These are phyloP conservation scores for Eucalyptus regnans DNA, from an alignment of 345 rosid species.

Conservation along the genomic window DNA sequence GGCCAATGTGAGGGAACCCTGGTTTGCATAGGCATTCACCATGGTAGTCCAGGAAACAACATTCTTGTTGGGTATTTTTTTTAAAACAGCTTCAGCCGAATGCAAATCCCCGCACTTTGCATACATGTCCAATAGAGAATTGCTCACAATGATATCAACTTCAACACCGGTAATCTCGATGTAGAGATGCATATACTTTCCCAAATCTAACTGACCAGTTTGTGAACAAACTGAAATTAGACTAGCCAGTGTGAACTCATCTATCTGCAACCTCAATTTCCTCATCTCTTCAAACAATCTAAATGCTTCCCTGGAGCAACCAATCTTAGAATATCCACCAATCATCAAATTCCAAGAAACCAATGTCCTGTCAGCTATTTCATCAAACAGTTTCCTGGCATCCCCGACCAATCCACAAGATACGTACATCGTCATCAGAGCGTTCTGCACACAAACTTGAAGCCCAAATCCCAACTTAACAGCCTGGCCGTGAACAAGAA, in stretches of 20 bases:
- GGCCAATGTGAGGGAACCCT: slow-evolving; percentile 2
- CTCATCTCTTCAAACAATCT: slow-evolving; percentile 16
- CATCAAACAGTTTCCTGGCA: slow-evolving; percentile 20
- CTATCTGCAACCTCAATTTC: slow-evolving; percentile 2
- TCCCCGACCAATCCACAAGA: background rate
- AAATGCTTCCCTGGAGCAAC: slow-evolving; percentile 9
- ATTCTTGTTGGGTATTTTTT: slow-evolving; percentile 10
- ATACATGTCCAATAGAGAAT: slow-evolving; percentile 23
- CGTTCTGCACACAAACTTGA: slow-evolving; percentile 4
- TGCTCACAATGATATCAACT: slow-evolving; percentile 17
- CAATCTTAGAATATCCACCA: slow-evolving; percentile 18
- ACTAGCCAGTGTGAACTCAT: slow-evolving; percentile 13
- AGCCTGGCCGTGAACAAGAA: slow-evolving; percentile 10
- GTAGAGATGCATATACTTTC: slow-evolving; percentile 16
- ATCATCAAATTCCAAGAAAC: slow-evolving; percentile 32
- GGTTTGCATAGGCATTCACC: slow-evolving; percentile 14
- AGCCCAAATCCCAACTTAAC: slow-evolving; percentile 11
- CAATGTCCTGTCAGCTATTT: slow-evolving; percentile 11
- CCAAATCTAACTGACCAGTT: slow-evolving; percentile 2
- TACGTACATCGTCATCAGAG: background rate
- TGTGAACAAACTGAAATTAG: slow-evolving; percentile 11
- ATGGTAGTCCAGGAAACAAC: slow-evolving; percentile 33
- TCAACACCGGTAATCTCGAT: slow-evolving; percentile 3
- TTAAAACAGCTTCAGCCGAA: slow-evolving; percentile 16
- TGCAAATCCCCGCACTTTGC: slow-evolving; percentile 9